A percentile compares a stretch with the other conserved stretches of the same genome.
Conservation (phyloP, 805 yeast genomes). For the Tetrapisispora namnaoensis region DNA sequence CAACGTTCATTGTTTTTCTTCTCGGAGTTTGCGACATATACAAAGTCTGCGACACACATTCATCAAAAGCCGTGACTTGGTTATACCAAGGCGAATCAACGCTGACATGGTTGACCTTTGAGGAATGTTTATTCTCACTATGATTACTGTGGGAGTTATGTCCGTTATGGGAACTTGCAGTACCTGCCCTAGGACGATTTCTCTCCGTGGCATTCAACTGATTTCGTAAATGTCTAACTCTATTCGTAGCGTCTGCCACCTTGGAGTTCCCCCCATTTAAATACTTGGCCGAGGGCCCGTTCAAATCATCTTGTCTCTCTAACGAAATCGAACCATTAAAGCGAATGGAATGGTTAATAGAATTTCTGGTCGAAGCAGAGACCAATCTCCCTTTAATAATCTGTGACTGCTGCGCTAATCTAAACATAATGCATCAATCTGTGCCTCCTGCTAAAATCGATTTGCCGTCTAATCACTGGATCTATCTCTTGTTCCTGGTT, state of each 20-base stretch:
- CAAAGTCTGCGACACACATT: constrained; percentile 33
- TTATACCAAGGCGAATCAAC: constrained; percentile 32
- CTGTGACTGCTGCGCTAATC: constrained; percentile 28
- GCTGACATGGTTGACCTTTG: constrained; percentile 12
- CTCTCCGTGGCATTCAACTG: constrained; percentile 5
- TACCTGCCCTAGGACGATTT: background rate
- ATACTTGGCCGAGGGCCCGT: constrained; percentile 8
- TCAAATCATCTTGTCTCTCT: constrained; percentile 18
- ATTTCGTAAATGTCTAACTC: constrained; percentile 22
- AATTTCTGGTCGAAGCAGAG: constrained; percentile 29
- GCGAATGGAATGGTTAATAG: constrained; percentile 31
- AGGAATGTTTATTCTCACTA: constrained; percentile 3
- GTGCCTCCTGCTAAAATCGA: too few species aligned
- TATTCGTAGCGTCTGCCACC: constrained; percentile 20
- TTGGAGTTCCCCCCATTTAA: constrained; percentile 14
- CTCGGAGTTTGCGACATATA: constrained; percentile 30
- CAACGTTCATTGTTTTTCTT: constrained; percentile 23
- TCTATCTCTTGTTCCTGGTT: too few species aligned
- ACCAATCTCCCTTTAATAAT: constrained; percentile 32
- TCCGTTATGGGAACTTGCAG: constrained; percentile 3
- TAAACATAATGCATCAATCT: constrained; percentile 15
- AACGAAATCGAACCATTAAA: constrained; percentile 29
- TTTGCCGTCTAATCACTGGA: too few species aligned
- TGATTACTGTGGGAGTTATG: constrained; percentile 9
- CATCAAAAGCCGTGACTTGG: constrained; percentile 44